Conservation (phyloP, 2,329 filamentous ascomycete genomes). For the Pseudocercospora macadamiae region DNA sequence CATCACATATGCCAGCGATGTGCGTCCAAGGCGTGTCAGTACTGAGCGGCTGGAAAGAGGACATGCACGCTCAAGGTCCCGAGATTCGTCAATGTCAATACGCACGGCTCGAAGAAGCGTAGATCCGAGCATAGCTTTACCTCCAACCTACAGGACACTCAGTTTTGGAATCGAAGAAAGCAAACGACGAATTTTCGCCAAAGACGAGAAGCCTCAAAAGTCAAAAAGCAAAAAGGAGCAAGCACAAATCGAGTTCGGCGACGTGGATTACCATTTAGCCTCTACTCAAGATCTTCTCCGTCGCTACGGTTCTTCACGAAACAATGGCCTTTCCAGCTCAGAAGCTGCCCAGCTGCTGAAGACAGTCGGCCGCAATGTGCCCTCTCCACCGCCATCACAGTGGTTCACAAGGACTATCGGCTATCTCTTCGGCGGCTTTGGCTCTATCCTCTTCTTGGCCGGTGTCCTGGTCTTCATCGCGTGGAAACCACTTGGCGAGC, state of each 20-base stretch:
- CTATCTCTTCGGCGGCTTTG: slow-evolving; percentile 80
- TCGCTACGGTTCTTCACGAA: slow-evolving; percentile 60
- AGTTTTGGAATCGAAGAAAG: slow-evolving; percentile 48
- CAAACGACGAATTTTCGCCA: slow-evolving; percentile 34
- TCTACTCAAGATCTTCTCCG: slow-evolving; percentile 60
- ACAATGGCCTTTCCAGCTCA: slow-evolving; percentile 62
- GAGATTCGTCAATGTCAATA: slow-evolving; percentile 41
- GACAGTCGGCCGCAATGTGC: slow-evolving; percentile 69
- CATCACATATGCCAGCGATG: slow-evolving; percentile 28
- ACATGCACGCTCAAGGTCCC: slow-evolving; percentile 27
- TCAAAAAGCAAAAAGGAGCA: slow-evolving; percentile 28
- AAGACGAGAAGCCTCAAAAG: slow-evolving; percentile 10
- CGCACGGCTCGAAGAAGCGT: slow-evolving; percentile 42
- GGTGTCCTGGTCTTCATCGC: slow-evolving; percentile 74
- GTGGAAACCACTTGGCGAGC: slow-evolving; percentile 67
- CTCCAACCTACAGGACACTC: slow-evolving; percentile 49
- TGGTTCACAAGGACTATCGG: slow-evolving; percentile 61
- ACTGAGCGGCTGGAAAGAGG: slow-evolving; percentile 17
- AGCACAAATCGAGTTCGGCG: slow-evolving; percentile 36
- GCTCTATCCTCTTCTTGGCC: slow-evolving; percentile 69
- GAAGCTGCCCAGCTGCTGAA: slow-evolving; percentile 59
- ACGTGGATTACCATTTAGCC: slow-evolving; percentile 70
- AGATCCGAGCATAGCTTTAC: slow-evolving; percentile 48
- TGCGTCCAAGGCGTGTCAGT: slow-evolving; percentile 18
- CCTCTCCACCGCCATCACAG: slow-evolving; percentile 66